Conservation (phyloP, 1,284 basidiomycete genomes). For the Malassezia dermatis region DNA sequence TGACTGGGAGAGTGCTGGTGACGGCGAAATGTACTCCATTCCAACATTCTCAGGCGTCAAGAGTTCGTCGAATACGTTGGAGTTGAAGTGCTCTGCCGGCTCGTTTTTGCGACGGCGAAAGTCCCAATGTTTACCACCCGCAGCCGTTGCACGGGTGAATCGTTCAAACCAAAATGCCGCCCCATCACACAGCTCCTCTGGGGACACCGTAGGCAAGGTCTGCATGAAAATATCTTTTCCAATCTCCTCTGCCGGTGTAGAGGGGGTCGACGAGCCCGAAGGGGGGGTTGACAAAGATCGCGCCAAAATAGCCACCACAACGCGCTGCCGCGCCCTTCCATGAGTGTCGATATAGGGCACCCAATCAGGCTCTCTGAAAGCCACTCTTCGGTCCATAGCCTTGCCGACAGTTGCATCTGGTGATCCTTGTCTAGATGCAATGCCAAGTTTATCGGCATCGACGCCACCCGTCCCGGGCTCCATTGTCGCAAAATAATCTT, state of each 20-base stretch:
- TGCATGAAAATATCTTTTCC: not conserved
- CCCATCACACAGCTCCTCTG: conserved; percentile 11
- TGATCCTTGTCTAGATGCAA: not conserved
- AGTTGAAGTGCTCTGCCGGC: not conserved
- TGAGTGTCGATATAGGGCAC: conserved; percentile 26
- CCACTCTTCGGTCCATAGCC: conserved; percentile 12
- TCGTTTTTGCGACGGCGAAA: conserved; percentile 25
- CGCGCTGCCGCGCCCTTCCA: conserved; percentile 33
- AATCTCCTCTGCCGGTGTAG: not conserved
- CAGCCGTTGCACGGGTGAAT: conserved; percentile 38
- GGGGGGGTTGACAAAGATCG: not conserved
- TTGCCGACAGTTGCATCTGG: not conserved
- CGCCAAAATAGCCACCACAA: conserved; percentile 21
- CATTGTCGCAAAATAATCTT: not conserved
- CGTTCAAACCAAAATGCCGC: conserved; percentile 44
- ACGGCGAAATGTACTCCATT: not conserved
- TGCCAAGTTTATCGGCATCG: not conserved
- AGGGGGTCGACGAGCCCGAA: not conserved
- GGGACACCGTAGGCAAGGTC: not conserved
- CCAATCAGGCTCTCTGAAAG: conserved; percentile 41
- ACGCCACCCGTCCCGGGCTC: not conserved
- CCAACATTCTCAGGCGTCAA: not conserved
- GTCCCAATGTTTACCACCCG: conserved; percentile 42
- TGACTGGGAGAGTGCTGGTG: not conserved
- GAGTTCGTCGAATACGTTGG: not conserved